Percentiles rank a stretch among this genome's conserved stretches.
These are phyloP conservation scores for Sclerotinia borealis DNA, from an alignment of 2,329 filamentous ascomycete species.

Conservation along the genomic window DNA sequence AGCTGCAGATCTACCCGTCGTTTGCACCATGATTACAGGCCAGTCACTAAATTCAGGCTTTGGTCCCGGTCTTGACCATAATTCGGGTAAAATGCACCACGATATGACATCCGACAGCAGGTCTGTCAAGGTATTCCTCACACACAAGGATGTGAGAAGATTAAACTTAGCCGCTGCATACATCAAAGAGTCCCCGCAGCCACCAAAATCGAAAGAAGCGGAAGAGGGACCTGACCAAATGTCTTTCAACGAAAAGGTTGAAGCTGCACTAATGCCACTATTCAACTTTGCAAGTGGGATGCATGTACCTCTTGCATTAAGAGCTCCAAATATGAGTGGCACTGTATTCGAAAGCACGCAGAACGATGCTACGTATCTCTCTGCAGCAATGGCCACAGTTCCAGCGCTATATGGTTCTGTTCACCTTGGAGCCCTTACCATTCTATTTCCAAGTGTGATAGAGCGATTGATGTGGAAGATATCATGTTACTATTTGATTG, in stretches of 20 bases:
- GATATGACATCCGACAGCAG: background rate
- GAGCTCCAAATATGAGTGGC: background rate
- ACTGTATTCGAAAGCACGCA: background rate
- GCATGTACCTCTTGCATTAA: background rate
- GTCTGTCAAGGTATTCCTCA: background rate
- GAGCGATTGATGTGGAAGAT: constrained; percentile 12
- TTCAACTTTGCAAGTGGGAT: background rate
- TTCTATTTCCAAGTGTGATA: constrained; percentile 5
- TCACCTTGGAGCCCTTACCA: constrained; percentile 4
- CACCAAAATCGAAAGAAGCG: background rate
- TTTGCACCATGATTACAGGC: background rate
- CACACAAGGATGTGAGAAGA: background rate
- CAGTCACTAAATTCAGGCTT: background rate
- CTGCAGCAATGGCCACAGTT: constrained; percentile 6
- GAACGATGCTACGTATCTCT: background rate
- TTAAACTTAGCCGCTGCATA: background rate
- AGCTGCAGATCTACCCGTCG: background rate
- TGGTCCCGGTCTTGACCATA: background rate
- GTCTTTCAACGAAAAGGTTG: background rate
- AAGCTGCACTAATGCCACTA: background rate
- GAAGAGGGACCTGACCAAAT: background rate
- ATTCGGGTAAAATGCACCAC: background rate
- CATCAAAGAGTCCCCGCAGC: background rate
- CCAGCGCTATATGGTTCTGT: constrained; percentile 8
- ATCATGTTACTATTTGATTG: constrained; percentile 6